Evolutionary conservation across 2,329 filamentous ascomycete species (phyloP), one percentile per base, ranked within the genome.

Genomic region (Claviceps capensis): DNA sequence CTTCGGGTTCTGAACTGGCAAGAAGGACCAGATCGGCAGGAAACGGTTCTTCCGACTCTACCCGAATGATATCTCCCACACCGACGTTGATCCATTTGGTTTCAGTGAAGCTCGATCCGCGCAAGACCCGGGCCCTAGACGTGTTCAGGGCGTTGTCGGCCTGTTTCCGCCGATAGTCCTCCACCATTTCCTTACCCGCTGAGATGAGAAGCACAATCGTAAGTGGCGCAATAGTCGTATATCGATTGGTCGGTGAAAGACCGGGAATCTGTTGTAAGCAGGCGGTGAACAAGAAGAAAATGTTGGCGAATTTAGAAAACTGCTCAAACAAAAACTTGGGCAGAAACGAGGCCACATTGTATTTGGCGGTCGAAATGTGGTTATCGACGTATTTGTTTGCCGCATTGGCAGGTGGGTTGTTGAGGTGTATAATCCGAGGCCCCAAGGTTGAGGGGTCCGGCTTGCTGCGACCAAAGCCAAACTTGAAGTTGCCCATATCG

Each of bases 231-330:
- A 98, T 96, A 40, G 94, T 98, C 5, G 93, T 98, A 65, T 90
- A 98, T 68, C 77, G 80, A 70, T 96, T 97, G 9, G 93, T 98
- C 7, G 94, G 93, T 37, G 90, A 95, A 55, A 98, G 84, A 58
- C 86, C 84, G 22, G 93, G 93, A 55, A 98, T 95, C 67, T 98
- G 93, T 72, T 98, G 93, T 46, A 98, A 73, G 42, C 81, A 83
- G 16, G 93, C 90, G 40, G 93, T 98, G 69, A 98, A 97, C 66
- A 98, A 79, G 85, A 98, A 98, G 75, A 98, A 98, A 63, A 98
- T 71, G 70, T 98, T 98, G 74, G 93, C 93, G 69, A 96, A 95
- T 74, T 96, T 98, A 55, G 90, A 96, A 71, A 98, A 98, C 67
- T 98, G 93, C 68, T 98, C 93, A 67, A 91, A 89, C 52, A 98